A percentile compares a stretch with the other conserved stretches of the same genome.
Evolutionary conservation across 768 basidiomycete species (phyloP).

Genomic region (Collybia sp.): DNA sequence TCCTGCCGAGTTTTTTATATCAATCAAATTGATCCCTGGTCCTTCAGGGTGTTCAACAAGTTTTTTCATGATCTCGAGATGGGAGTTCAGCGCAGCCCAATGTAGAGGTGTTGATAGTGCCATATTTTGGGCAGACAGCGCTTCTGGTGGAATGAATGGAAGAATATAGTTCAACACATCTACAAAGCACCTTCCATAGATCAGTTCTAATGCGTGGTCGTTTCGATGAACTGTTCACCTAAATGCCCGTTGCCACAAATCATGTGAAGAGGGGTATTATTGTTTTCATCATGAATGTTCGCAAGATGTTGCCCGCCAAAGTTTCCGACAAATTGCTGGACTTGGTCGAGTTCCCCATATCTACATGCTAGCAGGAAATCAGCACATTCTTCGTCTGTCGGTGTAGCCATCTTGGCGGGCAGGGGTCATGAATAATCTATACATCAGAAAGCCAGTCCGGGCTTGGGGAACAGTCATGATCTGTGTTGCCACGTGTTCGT

Average conservation of each 20-base stretch:
- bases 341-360: slow-evolving; percentile 84
- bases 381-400: slow-evolving; percentile 51
- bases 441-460: no score
- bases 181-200: slow-evolving; percentile 44
- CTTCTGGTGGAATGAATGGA: slow-evolving; percentile 45
- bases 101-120: slow-evolving; percentile 83
- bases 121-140: slow-evolving; percentile 60
- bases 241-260: slow-evolving; percentile 82
- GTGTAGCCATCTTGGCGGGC: slow-evolving; percentile 15
- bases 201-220: slow-evolving; percentile 24
- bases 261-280: slow-evolving; percentile 85
- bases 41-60: slow-evolving; percentile 55
- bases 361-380: slow-evolving; percentile 81
- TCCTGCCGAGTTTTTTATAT: slow-evolving; percentile 69
- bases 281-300: slow-evolving; percentile 63
- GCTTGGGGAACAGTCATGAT: no score
- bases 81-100: slow-evolving; percentile 87
- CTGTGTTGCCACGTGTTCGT: no score
- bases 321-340: slow-evolving; percentile 56
- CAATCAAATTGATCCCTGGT: slow-evolving; percentile 66
- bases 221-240: slow-evolving; percentile 42
- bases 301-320: slow-evolving; percentile 49
- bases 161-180: slow-evolving; percentile 77
- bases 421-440: not conserved
- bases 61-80: slow-evolving; percentile 55